Base-by-base conservation (phyloP, 768 basidiomycete genomes). In the Leucosporidium scottii region DNA sequence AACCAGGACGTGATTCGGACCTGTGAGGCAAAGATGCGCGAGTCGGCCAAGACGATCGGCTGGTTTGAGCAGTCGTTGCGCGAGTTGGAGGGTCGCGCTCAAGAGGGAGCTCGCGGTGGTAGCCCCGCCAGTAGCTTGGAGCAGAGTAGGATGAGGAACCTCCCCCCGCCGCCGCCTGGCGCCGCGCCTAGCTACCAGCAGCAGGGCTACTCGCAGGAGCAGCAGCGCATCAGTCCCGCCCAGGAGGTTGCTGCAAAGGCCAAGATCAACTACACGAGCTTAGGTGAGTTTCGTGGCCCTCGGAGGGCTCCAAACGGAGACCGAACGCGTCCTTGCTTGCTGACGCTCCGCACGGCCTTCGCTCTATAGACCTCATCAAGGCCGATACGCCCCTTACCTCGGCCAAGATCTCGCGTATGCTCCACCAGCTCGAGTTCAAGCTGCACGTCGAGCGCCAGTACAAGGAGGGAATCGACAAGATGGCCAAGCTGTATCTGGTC, bases 381-480 rank as follows among this genome's bases (percentile, higher is more conserved):
- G 93, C 93, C 71, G 96, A 99, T 81, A 93, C 93, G 55, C 93
- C 94, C 21, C 86, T 94, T 76, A 93, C 92, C 25, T 88, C 93
- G 2, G 88, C 90, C 73, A 98, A 94, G 82, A 98, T 99, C 78
- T 90, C 92, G 51, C 86, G 86, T 74, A 97, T 98, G 93, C 85
- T 98, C 59, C 93, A 97, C 79, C 93, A 97, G 79, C 87, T 99
- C 69, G 93, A 98, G 80, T 99, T 97, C 85, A 99, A 99, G 81
- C 86, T 97, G 64, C 91, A 94, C 79, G 91, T 99, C 71, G 96
- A 99, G 80, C 85, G 89, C 81, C 93, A 98, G 80, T 97, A 97
- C 82, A 94, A 93, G 82, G 85, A 87, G 78, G 96, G 96, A 51
- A 96, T 97, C 71, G 93, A 98, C 80, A 97, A 97, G 82, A 99